Evolutionary conservation across 805 yeast genomes (phyloP), one percentile per base, ranked within the genome.

Genomic region (Lachancea lanzarotensis): DNA sequence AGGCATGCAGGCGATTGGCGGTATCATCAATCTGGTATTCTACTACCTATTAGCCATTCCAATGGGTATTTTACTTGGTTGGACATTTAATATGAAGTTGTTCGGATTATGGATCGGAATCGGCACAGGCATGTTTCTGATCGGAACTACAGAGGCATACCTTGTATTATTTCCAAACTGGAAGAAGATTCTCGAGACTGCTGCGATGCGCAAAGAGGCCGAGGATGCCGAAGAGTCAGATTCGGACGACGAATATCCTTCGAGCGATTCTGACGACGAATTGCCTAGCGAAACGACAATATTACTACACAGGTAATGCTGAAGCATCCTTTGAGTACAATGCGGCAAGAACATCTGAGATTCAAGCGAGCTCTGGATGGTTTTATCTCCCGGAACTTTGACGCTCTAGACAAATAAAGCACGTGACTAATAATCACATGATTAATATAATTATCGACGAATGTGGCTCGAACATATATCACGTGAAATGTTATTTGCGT

Each of bases 11-110:
- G 73, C 76, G 35, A 71, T 85, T 32, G 96, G 95, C 0, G 84
- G 93, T 11, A 69, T 75, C 42, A 69, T 87, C 46, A 85, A 82
- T 59, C 63, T 88, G 53, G 60, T 76, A 7, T 75, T 81, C 12
- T 89, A 87, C 64, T 87, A 88, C 54, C 54, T 74, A 2, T 60
- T 88, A 41, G 95, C 91, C 10, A 68, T 86, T n/a, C 95, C 95
- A 0, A 51, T 83, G 15, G 82, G 86, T 0, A 47, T 67, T 33
- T 31, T 59, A 6, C 63, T 85, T 33, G 82, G 86, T 6, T 84
- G 83, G 65, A 62, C 62, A 17, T 54, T 62, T 13, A 71, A 68
- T 25, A 54, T 68, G 60, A 75, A 71, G 35, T 71, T 87, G 29
- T 52, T 59, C 27, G 95, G 96, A 0, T 67, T 88, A 37, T 88